Conservation (phyloP, 441 rosid genomes). For the Isatis lusitanica region DNA sequence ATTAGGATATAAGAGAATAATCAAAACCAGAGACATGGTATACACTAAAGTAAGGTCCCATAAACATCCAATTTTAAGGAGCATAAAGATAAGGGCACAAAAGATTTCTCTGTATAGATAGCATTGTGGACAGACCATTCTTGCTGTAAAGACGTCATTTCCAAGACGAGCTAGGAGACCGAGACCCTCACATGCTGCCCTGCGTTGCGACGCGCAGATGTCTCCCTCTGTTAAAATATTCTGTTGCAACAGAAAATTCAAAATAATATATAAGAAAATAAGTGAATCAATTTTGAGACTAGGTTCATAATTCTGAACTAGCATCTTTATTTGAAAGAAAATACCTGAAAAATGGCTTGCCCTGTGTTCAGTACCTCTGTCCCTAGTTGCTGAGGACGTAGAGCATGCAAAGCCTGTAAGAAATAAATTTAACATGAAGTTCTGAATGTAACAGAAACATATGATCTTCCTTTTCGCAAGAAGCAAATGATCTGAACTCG, state of each 20-base stretch:
- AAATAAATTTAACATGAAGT: conserved; percentile 20
- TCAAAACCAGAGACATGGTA: conserved; percentile 12
- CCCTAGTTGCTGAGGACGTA: conserved; percentile 72
- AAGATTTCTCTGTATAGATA: conserved; percentile 23
- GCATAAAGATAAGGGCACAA: conserved; percentile 11
- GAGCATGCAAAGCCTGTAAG: conserved; percentile 71
- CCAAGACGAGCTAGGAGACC: conserved; percentile 99
- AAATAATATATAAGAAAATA: conserved; percentile 17
- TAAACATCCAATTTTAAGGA: conserved; percentile 19
- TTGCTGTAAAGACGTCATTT: conserved; percentile 87
- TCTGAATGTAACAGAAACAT: neutral
- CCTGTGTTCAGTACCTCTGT: conserved; percentile 63
- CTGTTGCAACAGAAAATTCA: conserved; percentile 48
- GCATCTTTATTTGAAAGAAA: conserved; percentile 17
- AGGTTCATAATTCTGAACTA: conserved; percentile 10
- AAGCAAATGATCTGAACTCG: conserved; percentile 29
- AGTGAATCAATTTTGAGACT: conserved; percentile 5
- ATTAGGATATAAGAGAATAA: conserved; percentile 15
- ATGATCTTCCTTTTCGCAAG: conserved; percentile 17
- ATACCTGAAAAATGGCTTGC: conserved; percentile 88
- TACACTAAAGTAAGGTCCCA: conserved; percentile 8
- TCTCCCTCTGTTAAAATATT: conserved; percentile 87
- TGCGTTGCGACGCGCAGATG: conserved; percentile 89
- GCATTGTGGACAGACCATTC: conserved; percentile 70
- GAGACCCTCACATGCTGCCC: conserved; percentile 97